Evolutionary conservation across 1,284 basidiomycete species (phyloP).

Genomic region (Phenoliferia sp.): DNA sequence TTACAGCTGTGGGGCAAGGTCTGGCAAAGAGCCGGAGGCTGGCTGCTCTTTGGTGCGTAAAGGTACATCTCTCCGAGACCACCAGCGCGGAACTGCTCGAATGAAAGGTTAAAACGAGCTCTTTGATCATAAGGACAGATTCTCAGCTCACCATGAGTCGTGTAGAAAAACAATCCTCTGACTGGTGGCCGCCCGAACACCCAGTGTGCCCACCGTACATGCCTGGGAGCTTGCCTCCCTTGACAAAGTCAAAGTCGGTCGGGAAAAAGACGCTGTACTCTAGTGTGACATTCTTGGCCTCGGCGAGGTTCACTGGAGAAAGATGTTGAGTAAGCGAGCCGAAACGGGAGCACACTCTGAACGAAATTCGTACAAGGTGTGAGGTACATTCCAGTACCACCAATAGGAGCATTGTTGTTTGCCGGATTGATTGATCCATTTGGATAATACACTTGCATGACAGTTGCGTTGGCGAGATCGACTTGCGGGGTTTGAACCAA

Average conservation of each 20-base stretch:
- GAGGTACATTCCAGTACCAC: not conserved
- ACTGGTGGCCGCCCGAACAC: conserved; percentile 20
- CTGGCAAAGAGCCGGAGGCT: conserved; percentile 51
- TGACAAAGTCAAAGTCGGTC: conserved; percentile 38
- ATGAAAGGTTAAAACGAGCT: no score
- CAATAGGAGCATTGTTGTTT: not conserved
- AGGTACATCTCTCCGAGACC: conserved; percentile 31
- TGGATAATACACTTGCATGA: not conserved
- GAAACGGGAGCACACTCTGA: not conserved
- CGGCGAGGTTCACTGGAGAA: conserved; percentile 25
- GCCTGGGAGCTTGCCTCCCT: conserved; percentile 36
- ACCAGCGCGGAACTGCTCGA: not conserved
- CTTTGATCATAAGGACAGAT: not conserved
- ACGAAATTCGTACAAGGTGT: not conserved
- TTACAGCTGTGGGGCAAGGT: conserved; percentile 37
- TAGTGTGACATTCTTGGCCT: conserved; percentile 27
- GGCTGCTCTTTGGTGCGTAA: conserved; percentile 55
- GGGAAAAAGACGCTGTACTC: conserved; percentile 40
- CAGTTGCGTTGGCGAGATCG: not conserved
- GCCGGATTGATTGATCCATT: not conserved
- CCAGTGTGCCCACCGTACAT: conserved; percentile 37
- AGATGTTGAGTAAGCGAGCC: not conserved
- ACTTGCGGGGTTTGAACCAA: not conserved
- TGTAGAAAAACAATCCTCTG: conserved; percentile 33
- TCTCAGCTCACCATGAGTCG: conserved; percentile 20